A percentile compares a stretch with the other conserved stretches of the same genome.
These are phyloP conservation scores for Aspergillus pseudotamarii DNA, from an alignment of 2,329 filamentous ascomycete species.

Conservation along the genomic window DNA sequence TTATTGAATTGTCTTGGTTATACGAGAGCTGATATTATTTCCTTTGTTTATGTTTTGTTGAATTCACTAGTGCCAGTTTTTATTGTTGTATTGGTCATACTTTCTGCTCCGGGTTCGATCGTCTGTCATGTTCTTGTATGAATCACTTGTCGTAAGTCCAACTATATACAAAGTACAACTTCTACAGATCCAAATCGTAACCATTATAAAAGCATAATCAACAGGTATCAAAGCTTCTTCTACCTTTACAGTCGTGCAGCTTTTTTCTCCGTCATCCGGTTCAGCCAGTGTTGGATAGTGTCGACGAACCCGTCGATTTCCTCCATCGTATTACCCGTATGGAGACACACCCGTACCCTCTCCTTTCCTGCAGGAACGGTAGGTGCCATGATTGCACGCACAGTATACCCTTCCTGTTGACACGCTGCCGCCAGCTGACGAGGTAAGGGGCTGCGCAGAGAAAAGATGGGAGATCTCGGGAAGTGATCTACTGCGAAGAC, in stretches of 20 bases:
- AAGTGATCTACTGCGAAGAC: conserved; percentile 44
- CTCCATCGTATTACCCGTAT: conserved; percentile 64
- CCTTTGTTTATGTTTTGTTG: background rate
- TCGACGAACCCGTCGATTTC: conserved; percentile 59
- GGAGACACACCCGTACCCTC: conserved; percentile 67
- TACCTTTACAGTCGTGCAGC: conserved; percentile 11
- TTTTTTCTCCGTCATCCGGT: conserved; percentile 15
- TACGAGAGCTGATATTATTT: background rate
- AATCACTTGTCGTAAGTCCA: background rate
- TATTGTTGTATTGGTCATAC: background rate
- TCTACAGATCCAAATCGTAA: background rate
- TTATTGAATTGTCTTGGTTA: background rate
- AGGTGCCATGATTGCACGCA: conserved; percentile 68
- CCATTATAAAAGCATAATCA: background rate
- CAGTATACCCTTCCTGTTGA: conserved; percentile 61
- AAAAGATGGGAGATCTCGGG: conserved; percentile 66
- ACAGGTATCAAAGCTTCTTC: background rate
- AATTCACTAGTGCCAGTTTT: background rate
- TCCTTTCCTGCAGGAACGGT: conserved; percentile 67
- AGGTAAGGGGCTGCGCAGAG: conserved; percentile 61
- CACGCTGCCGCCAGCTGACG: conserved; percentile 62
- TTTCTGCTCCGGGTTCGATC: background rate
- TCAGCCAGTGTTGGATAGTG: conserved; percentile 55
- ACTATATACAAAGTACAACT: background rate
- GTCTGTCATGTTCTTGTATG: background rate